Evolutionary conservation across 2,329 filamentous ascomycete genomes (phyloP).

Genomic region (Claviceps purpurea): DNA sequence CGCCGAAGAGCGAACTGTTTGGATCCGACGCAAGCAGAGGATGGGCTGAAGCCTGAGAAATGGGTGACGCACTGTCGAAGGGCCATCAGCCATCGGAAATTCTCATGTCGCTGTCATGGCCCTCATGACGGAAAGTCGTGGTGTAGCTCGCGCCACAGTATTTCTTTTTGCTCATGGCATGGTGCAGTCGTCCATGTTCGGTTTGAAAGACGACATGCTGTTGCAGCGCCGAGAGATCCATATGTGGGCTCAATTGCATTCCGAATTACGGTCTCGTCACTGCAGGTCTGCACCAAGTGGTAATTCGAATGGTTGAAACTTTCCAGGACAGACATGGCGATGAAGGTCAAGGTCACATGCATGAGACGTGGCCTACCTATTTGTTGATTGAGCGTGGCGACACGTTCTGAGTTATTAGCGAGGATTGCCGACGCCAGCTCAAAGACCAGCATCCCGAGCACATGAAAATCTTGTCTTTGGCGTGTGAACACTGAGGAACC

Average conservation of each 20-base stretch:
- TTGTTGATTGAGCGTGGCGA: too few species aligned
- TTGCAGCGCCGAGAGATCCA: background rate
- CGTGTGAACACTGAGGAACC: too few species aligned
- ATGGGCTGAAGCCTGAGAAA: slow-evolving; percentile 14
- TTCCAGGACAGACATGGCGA: too few species aligned
- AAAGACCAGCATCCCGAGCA: too few species aligned
- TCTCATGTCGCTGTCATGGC: too few species aligned
- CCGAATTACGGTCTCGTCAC: background rate
- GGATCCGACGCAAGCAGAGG: slow-evolving; percentile 29
- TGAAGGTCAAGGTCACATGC: too few species aligned
- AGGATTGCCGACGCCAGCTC: too few species aligned
- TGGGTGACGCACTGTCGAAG: background rate
- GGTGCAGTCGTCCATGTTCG: background rate
- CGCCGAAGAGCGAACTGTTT: slow-evolving; percentile 21
- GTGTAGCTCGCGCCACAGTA: background rate
- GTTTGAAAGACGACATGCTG: background rate
- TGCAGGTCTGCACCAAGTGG: background rate
- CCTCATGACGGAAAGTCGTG: background rate
- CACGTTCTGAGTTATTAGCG: too few species aligned
- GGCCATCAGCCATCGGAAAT: background rate
- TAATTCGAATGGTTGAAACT: background rate
- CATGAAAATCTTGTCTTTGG: too few species aligned
- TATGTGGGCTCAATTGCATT: background rate
- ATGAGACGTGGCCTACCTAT: too few species aligned
- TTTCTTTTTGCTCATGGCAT: background rate